Conservation (phyloP, 2,329 filamentous ascomycete genomes). For the Didymella pomorum region DNA sequence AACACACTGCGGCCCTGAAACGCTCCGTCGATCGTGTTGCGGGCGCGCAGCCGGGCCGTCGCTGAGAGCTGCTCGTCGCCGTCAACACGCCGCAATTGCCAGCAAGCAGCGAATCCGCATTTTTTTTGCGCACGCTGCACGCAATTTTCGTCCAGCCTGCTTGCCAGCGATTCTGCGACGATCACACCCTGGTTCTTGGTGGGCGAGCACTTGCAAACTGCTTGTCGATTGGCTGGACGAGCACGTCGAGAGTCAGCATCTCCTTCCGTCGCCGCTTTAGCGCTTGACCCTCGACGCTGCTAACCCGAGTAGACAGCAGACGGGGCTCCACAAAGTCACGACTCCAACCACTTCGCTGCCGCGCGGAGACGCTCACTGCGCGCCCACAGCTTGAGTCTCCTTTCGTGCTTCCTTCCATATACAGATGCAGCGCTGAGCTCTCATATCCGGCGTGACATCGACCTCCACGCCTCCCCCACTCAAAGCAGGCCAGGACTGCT, state of each 20-base stretch:
- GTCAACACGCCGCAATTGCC: slow-evolving; percentile 23
- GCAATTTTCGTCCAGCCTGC: slow-evolving; percentile 6
- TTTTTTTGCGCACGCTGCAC: slow-evolving; percentile 4
- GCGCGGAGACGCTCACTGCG: slow-evolving; percentile 19
- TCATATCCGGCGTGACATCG: slow-evolving; percentile 22
- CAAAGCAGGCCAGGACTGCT: slow-evolving; percentile 19
- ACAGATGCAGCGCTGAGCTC: slow-evolving; percentile 17
- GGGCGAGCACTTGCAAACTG: slow-evolving; percentile 21
- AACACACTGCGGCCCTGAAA: slow-evolving; percentile 39
- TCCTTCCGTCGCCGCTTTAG: slow-evolving; percentile 28
- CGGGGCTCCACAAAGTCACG: slow-evolving; percentile 31
- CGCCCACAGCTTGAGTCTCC: slow-evolving; percentile 11
- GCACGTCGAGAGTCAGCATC: slow-evolving; percentile 24
- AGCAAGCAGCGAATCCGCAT: slow-evolving; percentile 2
- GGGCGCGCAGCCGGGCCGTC: slow-evolving; percentile 16
- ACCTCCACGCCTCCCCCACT: slow-evolving; percentile 14
- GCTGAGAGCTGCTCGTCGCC: slow-evolving; percentile 14
- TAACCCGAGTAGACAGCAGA: slow-evolving; percentile 21
- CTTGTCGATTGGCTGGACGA: slow-evolving; percentile 27
- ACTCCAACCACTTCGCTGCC: slow-evolving; percentile 29
- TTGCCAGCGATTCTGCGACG: slow-evolving; percentile 7
- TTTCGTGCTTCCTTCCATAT: slow-evolving; percentile 12
- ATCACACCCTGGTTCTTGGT: slow-evolving; percentile 8
- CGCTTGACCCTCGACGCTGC: slow-evolving; percentile 19
- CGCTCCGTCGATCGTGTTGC: slow-evolving; percentile 24